Evolutionary conservation across 1,139 yeast species (phyloP), one percentile per base, ranked within the genome.

Genomic region (Neolecta irregularis): DNA sequence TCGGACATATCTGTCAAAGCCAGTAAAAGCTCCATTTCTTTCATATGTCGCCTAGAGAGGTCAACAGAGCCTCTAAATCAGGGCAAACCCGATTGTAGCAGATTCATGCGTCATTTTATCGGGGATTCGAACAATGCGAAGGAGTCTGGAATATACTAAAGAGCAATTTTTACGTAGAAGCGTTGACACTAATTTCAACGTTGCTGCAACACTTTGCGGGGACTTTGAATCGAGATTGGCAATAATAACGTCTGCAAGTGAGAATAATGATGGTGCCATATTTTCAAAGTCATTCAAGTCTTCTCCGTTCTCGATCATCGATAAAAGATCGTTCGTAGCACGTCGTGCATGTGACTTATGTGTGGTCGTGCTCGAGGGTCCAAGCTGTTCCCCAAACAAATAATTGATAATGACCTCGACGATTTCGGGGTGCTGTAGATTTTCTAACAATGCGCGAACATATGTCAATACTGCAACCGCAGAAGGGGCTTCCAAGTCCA

Each of bases 131-230:
- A n/a, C n/a, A 18, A 13, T 34, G 40, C 8, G 40, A 26, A 22
- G 38, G 45, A 5, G 18, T 24, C 8, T 35, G 49, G n/a, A n/a
- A n/a, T n/a, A n/a, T n/a, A n/a, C n/a, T n/a, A n/a, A 50, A 5
- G 54, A 54, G 32, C 48, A 51, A 34, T 49, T 50, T 26, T 47
- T 50, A 23, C 43, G 38, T 5, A 48, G 32, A 20, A 52, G 41
- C 5, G 49, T 39, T 3, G 47, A 42, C n/a, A 51, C 24, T 1
- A 52, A 44, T 17, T 45, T 47, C n/a, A 52, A 36, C 3, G 45
- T 41, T 3, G 46, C 44, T 2, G 44, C 41, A 11, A 40, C 35
- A 8, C 43, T 38, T 21, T 41, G 40, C 11, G 43, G 38, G 5
- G 44, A 33, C 3, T 24, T 5, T 1, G 48, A 38, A 4, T 44